A percentile compares a stretch with the other conserved stretches of the same genome.
Evolutionary conservation across 805 yeast species (phyloP).

Genomic region (Teunomyces gatunensis): DNA sequence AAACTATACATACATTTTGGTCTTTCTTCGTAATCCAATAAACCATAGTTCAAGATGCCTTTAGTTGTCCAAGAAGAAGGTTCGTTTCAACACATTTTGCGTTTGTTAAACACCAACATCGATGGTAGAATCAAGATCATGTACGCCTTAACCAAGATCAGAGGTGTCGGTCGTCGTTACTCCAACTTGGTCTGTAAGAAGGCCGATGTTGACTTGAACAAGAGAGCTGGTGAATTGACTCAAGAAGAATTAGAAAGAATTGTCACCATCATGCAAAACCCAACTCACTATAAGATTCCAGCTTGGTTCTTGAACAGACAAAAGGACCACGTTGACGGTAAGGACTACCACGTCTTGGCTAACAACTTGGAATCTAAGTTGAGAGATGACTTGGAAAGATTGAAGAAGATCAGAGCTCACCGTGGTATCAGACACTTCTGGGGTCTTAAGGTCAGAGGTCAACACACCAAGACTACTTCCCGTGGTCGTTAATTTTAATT

Average conservation of each 20-base stretch:
- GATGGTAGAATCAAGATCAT: slow-evolving; percentile 99
- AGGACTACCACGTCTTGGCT: slow-evolving; percentile 98
- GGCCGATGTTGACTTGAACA: slow-evolving; percentile 97
- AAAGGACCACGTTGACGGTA: slow-evolving; percentile 97
- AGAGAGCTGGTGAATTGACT: slow-evolving; percentile 99
- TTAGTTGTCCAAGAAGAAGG: slow-evolving; percentile 98
- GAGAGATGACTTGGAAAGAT: slow-evolving; percentile 99
- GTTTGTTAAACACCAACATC: slow-evolving; percentile 99
- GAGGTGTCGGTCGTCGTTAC: slow-evolving; percentile 99
- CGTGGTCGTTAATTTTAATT: slow-evolving; percentile 60
- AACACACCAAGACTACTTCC: slow-evolving; percentile 99
- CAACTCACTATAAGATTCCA: slow-evolving; percentile 98
- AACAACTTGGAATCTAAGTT: slow-evolving; percentile 98
- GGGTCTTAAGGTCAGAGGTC: slow-evolving; percentile 99
- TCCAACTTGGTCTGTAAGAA: slow-evolving; percentile 99
- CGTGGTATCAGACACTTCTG: slow-evolving; percentile 99
- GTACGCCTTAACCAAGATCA: slow-evolving; percentile 99
- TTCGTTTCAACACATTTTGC: slow-evolving; percentile 99
- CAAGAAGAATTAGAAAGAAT: slow-evolving; percentile 99
- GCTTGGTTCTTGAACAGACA: slow-evolving; percentile 99
- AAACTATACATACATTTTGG: slow-evolving; percentile 19
- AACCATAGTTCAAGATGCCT: slow-evolving; percentile 61
- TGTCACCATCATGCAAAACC: slow-evolving; percentile 99
- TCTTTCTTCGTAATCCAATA: slow-evolving; percentile 11
- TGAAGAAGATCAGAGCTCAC: slow-evolving; percentile 99